Percentiles rank a stretch among this genome's conserved stretches.
These are phyloP conservation scores for Lathyrus aphaca DNA, from an alignment of 306 rosid species.

Conservation along the genomic window DNA sequence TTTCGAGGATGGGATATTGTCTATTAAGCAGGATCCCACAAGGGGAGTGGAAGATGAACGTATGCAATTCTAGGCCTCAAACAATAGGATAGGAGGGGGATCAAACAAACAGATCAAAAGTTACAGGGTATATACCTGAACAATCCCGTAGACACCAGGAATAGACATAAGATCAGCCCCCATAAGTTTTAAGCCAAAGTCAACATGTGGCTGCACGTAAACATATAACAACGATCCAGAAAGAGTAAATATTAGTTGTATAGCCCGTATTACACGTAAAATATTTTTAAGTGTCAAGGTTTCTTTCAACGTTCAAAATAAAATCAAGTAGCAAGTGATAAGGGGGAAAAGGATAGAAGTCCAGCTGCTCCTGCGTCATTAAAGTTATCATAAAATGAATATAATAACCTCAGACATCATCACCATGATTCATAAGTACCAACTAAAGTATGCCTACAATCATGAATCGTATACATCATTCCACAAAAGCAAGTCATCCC, in stretches of 20 bases:
- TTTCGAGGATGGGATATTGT: slow-evolving; percentile 3
- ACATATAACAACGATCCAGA: slow-evolving; percentile 16
- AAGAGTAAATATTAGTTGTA: slow-evolving; percentile 18
- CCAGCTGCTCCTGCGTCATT: slow-evolving; percentile 4
- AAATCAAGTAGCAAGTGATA: slow-evolving; percentile 3
- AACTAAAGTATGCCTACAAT: slow-evolving; percentile 9
- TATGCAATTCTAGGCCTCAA: slow-evolving; percentile 34
- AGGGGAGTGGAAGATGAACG: slow-evolving; percentile 14
- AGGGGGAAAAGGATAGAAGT: neutral
- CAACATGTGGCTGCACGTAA: slow-evolving; percentile 81
- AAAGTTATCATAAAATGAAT: slow-evolving; percentile 28
- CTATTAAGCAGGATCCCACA: slow-evolving; percentile 9
- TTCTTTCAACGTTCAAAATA: slow-evolving; percentile 22
- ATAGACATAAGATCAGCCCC: slow-evolving; percentile 95
- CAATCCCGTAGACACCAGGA: slow-evolving; percentile 82
- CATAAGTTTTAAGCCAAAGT: slow-evolving; percentile 82
- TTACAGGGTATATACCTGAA: slow-evolving; percentile 63
- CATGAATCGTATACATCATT: slow-evolving; percentile 3
- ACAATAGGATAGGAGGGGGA: neutral
- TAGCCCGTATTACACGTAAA: neutral
- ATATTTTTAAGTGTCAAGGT: neutral
- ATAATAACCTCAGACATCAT: slow-evolving; percentile 17
- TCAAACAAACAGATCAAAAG: slow-evolving; percentile 2
- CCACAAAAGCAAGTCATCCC: neutral
- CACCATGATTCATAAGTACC: slow-evolving; percentile 9